Evolutionary conservation across 78 protist species (phyloP).

Genomic region (Thecamonas trahens): DNA sequence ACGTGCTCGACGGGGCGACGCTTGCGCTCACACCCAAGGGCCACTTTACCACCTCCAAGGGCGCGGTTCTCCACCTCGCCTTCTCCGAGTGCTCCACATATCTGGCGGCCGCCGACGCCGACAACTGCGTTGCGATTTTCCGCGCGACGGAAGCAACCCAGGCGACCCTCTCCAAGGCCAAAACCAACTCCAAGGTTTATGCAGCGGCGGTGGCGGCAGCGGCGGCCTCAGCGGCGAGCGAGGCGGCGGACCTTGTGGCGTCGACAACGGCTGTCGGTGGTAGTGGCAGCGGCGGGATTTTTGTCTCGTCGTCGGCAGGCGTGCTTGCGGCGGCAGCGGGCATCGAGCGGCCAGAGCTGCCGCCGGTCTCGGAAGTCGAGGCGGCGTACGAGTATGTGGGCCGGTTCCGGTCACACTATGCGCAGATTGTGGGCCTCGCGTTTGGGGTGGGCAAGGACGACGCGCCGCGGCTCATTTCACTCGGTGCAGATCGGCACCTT

Average conservation of each 20-base stretch:
- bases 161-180: too few species aligned
- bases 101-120: slow-evolving; percentile 30
- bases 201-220: too few species aligned
- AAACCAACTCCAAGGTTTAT: too few species aligned
- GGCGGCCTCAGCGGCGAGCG: too few species aligned
- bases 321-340: too few species aligned
- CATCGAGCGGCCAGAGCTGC: too few species aligned
- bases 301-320: too few species aligned
- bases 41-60: not conserved
- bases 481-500: slow-evolving; percentile 32
- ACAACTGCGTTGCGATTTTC: slow-evolving; percentile 30
- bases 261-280: too few species aligned
- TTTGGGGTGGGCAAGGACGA: slow-evolving; percentile 19
- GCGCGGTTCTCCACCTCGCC: not conserved
- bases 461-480: slow-evolving; percentile 13
- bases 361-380: too few species aligned
- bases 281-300: too few species aligned
- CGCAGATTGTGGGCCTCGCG: slow-evolving; percentile 29
- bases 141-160: not conserved
- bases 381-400: slow-evolving; percentile 48
- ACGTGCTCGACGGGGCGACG: slow-evolving; percentile 15
- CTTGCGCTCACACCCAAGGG: slow-evolving; percentile 16
- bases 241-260: too few species aligned
- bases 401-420: slow-evolving; percentile 23
- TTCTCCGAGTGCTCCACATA: not conserved